These are phyloP conservation scores for Dissophora globulifera DNA, from an alignment of 192 early-diverging fungal genomes.

Conservation along the genomic window DNA sequence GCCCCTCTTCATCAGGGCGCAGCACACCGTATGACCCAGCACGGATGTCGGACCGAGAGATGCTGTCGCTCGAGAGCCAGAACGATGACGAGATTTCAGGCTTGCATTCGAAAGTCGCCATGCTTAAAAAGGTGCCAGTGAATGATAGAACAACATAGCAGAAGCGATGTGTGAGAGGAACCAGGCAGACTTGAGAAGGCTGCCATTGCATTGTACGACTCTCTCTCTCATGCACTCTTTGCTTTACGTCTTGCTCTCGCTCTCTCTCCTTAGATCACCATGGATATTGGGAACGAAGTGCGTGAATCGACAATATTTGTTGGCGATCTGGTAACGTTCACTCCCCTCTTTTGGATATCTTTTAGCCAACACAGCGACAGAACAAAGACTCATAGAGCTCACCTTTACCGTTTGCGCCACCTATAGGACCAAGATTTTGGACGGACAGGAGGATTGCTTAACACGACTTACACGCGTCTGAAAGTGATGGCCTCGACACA, in stretches of 20 bases:
- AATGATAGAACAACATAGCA: too few relatives aligned
- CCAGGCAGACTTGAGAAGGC: neutral
- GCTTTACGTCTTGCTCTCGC: neutral
- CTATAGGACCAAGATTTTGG: slow-evolving; percentile 49
- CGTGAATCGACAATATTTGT: slow-evolving; percentile 40
- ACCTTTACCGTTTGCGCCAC: neutral
- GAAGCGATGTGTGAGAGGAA: too few relatives aligned
- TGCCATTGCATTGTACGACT: neutral
- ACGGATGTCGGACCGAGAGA: slow-evolving; percentile 42
- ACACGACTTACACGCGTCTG: slow-evolving; percentile 42
- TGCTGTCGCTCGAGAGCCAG: slow-evolving; percentile 43
- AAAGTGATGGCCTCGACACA: slow-evolving; percentile 52
- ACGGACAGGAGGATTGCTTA: slow-evolving; percentile 44
- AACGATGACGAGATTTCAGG: slow-evolving; percentile 47
- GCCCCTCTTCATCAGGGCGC: slow-evolving; percentile 31
- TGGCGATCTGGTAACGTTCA: slow-evolving; percentile 22
- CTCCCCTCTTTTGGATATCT: neutral
- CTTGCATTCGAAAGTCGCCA: slow-evolving; percentile 49
- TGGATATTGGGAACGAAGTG: slow-evolving; percentile 48
- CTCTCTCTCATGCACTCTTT: neutral
- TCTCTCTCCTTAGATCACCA: slow-evolving; percentile 23
- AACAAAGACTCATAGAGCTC: too few relatives aligned
- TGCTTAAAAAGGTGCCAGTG: slow-evolving; percentile 35
- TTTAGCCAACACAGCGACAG: too few relatives aligned
- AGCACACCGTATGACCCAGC: slow-evolving; percentile 46